Conservation (phyloP, 2,329 filamentous ascomycete genomes). For the Trichothecium sympodiale region DNA sequence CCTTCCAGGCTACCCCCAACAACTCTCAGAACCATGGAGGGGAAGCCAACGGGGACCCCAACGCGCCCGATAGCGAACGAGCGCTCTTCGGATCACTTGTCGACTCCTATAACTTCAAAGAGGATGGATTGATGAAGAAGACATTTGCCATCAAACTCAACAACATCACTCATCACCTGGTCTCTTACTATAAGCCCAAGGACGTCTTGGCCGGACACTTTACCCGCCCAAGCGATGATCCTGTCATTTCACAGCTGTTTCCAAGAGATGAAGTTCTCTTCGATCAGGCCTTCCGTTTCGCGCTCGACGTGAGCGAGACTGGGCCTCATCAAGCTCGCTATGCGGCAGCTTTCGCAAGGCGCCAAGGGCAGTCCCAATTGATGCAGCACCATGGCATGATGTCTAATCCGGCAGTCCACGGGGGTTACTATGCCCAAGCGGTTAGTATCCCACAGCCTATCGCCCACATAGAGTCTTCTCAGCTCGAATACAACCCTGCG, state of each 20-base stretch:
- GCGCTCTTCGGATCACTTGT: slow-evolving; percentile 67
- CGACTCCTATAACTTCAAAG: slow-evolving; percentile 84
- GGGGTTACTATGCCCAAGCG: too few relatives aligned
- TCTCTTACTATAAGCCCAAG: slow-evolving; percentile 77
- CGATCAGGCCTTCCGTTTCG: slow-evolving; percentile 50
- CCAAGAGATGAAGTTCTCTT: slow-evolving; percentile 48
- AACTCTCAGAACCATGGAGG: slow-evolving; percentile 7
- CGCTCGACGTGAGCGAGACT: too few relatives aligned
- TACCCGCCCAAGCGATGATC: slow-evolving; percentile 43
- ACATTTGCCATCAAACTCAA: slow-evolving; percentile 73
- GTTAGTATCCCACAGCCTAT: too few relatives aligned
- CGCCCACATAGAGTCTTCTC: too few relatives aligned
- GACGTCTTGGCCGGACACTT: slow-evolving; percentile 60
- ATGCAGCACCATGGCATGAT: too few relatives aligned
- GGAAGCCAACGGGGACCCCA: neutral
- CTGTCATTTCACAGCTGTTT: slow-evolving; percentile 23
- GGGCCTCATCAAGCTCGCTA: too few relatives aligned
- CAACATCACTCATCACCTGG: slow-evolving; percentile 70
- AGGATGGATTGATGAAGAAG: slow-evolving; percentile 78
- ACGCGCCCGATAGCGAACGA: slow-evolving; percentile 18
- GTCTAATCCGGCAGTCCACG: too few relatives aligned
- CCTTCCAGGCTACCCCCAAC: slow-evolving; percentile 7
- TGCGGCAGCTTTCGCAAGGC: too few relatives aligned
- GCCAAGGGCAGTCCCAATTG: too few relatives aligned
- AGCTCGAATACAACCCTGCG: too few relatives aligned